A percentile compares a stretch with the other conserved stretches of the same genome.
Conservation (phyloP, 2,329 filamentous ascomycete genomes). For the Fusarium sp. region DNA sequence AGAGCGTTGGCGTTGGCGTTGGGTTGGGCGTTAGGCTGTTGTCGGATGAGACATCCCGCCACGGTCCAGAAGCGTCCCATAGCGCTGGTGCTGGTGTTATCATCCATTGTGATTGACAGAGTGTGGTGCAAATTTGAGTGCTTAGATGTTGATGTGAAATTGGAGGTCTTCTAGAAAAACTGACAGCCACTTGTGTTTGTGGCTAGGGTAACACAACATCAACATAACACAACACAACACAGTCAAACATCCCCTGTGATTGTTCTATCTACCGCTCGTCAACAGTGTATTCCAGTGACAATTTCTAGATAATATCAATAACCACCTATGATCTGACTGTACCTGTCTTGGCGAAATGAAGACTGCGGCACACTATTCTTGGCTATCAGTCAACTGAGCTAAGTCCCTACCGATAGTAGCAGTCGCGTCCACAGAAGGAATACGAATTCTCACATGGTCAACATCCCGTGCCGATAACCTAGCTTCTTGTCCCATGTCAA, state of each 20-base stretch:
- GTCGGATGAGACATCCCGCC: conserved; percentile 31
- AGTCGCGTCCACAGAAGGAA: not conserved
- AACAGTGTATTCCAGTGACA: not conserved
- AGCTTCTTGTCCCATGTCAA: conserved; percentile 12
- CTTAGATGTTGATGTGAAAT: not conserved
- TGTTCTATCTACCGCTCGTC: not conserved
- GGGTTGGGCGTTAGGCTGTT: not conserved
- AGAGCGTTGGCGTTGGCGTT: conserved; percentile 6
- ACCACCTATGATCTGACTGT: not conserved
- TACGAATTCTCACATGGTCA: conserved; percentile 27
- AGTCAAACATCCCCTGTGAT: not conserved
- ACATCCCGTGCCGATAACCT: conserved; percentile 15
- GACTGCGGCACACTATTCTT: conserved; percentile 10
- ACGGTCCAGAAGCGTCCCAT: conserved; percentile 28
- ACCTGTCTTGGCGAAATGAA: conserved; percentile 27
- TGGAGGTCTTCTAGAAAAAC: not conserved
- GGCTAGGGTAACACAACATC: not conserved
- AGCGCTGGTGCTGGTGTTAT: not conserved
- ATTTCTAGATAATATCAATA: not conserved
- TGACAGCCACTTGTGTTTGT: conserved; percentile 14
- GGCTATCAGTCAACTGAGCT: conserved; percentile 15
- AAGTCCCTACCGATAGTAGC: too few species aligned
- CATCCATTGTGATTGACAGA: not conserved
- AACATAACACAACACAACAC: not conserved
- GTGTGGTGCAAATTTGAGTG: not conserved